A percentile compares a stretch with the other conserved stretches of the same genome.
Evolutionary conservation across 2,329 filamentous ascomycete species (phyloP).

Genomic region (Conoideocrella luteorostrata): DNA sequence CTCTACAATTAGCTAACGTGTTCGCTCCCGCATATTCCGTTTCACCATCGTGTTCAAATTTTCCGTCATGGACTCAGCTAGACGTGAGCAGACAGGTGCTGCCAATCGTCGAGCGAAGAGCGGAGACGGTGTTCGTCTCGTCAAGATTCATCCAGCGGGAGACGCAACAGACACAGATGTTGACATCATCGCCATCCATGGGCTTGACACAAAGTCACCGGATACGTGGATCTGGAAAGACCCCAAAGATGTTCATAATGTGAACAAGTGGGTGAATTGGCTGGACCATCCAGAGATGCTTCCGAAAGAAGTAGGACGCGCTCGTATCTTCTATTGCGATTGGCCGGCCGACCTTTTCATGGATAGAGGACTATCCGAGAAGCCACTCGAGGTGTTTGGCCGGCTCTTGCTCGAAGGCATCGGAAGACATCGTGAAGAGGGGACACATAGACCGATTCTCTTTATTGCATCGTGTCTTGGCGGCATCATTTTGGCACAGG

Average conservation of each 20-base stretch:
- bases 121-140: background rate
- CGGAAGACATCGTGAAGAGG: slow-evolving; percentile 13
- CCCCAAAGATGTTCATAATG: background rate
- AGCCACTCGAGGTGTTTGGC: slow-evolving; percentile 15
- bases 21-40: too few relatives aligned
- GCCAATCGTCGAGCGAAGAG: background rate
- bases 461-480: slow-evolving; percentile 3
- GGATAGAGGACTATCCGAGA: slow-evolving; percentile 12
- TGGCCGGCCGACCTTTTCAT: slow-evolving; percentile 20
- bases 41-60: too few relatives aligned
- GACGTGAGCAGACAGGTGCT: background rate
- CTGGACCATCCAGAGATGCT: slow-evolving; percentile 19
- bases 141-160: background rate
- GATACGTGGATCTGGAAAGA: slow-evolving; percentile 20
- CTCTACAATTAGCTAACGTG: too few relatives aligned
- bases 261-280: slow-evolving; percentile 16
- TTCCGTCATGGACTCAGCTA: background rate
- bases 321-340: slow-evolving; percentile 22
- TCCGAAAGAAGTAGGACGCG: slow-evolving; percentile 9
- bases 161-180: slow-evolving; percentile 13
- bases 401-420: slow-evolving; percentile 19
- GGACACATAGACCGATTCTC: slow-evolving; percentile 8
- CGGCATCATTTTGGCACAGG: background rate
- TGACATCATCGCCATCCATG: slow-evolving; percentile 30
- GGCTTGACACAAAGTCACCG: slow-evolving; percentile 22